Evolutionary conservation across 768 basidiomycete genomes (phyloP), one percentile per base, ranked within the genome.

Genomic region (Auricularia heimuer): DNA sequence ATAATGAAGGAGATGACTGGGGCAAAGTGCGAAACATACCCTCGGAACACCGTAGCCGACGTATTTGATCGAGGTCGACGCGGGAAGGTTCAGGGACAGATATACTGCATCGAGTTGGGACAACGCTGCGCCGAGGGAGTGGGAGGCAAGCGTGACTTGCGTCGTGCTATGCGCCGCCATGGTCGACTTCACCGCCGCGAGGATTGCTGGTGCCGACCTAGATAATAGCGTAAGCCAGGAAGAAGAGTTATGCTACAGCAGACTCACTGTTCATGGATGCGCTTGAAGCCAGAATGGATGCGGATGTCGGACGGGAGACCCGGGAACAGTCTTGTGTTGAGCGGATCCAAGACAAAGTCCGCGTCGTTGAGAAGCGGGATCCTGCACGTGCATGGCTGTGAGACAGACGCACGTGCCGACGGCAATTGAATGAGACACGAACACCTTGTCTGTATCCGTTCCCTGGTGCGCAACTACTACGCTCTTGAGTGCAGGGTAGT

Each of bases 241-340:
- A 29, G 39, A 34, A 60, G 21, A 3, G 10, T 62, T 12, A 21
- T 47, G 35, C 4, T 33, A 39, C 29, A 37, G 8, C 16, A 56
- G 56, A 60, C 29, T 24, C 61, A 84, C 84, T 62, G 66, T 3
- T 79, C 76, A 3, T 86, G 84, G 3, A 74, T 77, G 1, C 69
- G 68, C 11, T 64, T 70, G 67, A 86, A 86, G 1, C 85, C 85
- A 35, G 64, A 66, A 65, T 86, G 85, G 3, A 75, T 77, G 67
- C 77, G 12, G 1, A 85, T 73, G 10, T 68, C 63, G 4, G 78
- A 44, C 34, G n/a, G 12, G 10, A 54, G 60, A 14, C 42, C 39
- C 1, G 67, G 67, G 65, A 67, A 67, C 14, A 62, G 54, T 10
- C 37, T 67, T 12, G 14, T 18, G 54, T 65, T 62, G 29, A 67